phyloP scores from a whole-genome alignment of 805 yeast species.

The Hanseniaspora valbyensis region DNA sequence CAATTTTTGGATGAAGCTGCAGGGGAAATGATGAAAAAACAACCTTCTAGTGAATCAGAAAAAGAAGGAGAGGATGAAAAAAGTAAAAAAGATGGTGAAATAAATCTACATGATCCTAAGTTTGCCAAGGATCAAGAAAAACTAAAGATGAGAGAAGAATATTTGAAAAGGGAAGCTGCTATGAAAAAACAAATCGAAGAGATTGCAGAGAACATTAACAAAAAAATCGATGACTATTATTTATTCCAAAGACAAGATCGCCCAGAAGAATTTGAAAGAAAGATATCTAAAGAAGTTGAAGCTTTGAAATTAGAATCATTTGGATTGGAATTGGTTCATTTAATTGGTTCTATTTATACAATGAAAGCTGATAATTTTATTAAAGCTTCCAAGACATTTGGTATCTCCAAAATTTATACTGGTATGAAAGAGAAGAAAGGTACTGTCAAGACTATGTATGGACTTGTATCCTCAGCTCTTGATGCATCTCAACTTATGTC shows the following conservation, averaged over 20 bases:
- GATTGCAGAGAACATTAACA: constrained; percentile 39
- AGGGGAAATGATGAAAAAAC: constrained; percentile 23
- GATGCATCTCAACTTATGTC: constrained; percentile 77
- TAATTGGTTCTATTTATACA: constrained; percentile 71
- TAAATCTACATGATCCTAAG: constrained; percentile 31
- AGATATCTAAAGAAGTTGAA: constrained; percentile 54
- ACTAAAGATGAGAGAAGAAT: constrained; percentile 41
- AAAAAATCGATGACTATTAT: constrained; percentile 36
- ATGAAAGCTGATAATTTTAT: constrained; percentile 64
- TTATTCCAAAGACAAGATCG: constrained; percentile 40
- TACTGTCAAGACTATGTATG: constrained; percentile 71
- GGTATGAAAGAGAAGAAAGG: constrained; percentile 75
- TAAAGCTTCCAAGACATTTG: constrained; percentile 69
- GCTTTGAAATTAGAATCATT: constrained; percentile 88
- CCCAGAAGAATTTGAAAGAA: constrained; percentile 38
- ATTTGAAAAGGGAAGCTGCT: constrained; percentile 44
- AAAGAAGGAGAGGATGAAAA: constrained; percentile 16
- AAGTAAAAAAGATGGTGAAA: constrained; percentile 15
- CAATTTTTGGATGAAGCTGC: constrained; percentile 44
- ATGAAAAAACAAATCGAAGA: constrained; percentile 41
- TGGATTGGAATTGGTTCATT: constrained; percentile 75
- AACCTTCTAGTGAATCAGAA: constrained; percentile 17
- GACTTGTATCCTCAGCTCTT: constrained; percentile 68
- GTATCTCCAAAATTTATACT: constrained; percentile 74
- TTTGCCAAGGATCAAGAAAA: constrained; percentile 32